phyloP scores from a whole-genome alignment of 2,329 filamentous ascomycete genomes.

The Diaporthe caulivora region DNA sequence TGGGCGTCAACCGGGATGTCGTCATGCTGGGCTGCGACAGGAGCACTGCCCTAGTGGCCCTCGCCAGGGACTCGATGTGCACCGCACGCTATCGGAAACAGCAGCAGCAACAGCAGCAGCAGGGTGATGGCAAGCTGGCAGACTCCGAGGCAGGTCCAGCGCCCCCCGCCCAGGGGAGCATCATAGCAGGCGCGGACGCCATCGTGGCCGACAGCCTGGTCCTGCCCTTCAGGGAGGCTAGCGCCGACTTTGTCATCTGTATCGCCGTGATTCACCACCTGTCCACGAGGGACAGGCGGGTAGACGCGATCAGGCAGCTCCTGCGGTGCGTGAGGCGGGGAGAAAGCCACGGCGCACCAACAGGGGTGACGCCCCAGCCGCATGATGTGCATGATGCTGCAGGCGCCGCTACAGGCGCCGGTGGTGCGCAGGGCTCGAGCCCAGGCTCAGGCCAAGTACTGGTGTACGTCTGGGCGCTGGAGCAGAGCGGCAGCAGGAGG shows the following conservation, averaged over 20 bases:
- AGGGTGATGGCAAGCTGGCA: not conserved
- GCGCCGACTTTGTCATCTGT: constrained; percentile 86
- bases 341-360: constrained; percentile 39
- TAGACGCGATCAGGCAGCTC: constrained; percentile 79
- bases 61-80: constrained; percentile 55
- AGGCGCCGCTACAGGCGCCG: constrained; percentile 15
- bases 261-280: constrained; percentile 96
- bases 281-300: constrained; percentile 79
- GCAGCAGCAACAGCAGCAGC: constrained; percentile 33
- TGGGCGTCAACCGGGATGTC: constrained; percentile 80
- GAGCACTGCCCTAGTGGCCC: constrained; percentile 69
- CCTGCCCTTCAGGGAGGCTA: constrained; percentile 78
- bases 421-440: constrained; percentile 1
- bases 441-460: constrained; percentile 69
- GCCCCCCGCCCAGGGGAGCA: not conserved
- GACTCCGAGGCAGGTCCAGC: constrained; percentile 7
- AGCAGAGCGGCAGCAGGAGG: constrained; percentile 87
- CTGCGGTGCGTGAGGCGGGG: constrained; percentile 71
- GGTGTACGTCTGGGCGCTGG: constrained; percentile 95
- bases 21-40: constrained; percentile 90
- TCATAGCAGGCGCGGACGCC: constrained; percentile 66
- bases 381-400: constrained; percentile 27
- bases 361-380: constrained; percentile 55
- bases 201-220: constrained; percentile 85
- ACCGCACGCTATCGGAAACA: constrained; percentile 33